phyloP scores from a whole-genome alignment of 225 moss, liverwort and hornwort species.

The Lunularia cruciata region DNA sequence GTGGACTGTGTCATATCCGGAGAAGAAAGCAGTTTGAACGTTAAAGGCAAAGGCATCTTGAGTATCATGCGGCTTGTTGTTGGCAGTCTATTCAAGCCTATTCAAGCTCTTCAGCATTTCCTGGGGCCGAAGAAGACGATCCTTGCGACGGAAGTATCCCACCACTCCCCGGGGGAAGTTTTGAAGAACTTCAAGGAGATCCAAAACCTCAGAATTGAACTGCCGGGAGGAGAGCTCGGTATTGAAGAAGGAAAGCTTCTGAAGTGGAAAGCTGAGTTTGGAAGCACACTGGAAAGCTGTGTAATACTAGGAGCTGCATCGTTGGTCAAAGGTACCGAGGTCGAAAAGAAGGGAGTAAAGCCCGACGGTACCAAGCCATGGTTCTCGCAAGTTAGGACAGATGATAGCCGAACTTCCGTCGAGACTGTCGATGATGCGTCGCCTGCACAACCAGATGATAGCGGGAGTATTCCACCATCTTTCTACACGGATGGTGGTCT shows the following conservation, averaged over 20 bases:
- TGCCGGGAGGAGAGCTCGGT: conserved; percentile 79
- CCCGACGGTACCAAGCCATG: conserved; percentile 49
- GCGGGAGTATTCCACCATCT: conserved; percentile 72
- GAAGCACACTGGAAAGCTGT: conserved; percentile 80
- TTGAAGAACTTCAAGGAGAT: conserved; percentile 87
- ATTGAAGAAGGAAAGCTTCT: conserved; percentile 77
- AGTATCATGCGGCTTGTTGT: conserved; percentile 68
- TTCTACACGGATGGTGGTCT: conserved; percentile 81
- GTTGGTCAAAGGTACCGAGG: conserved; percentile 56
- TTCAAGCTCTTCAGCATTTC: conserved; percentile 71
- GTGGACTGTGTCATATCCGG: conserved; percentile 88
- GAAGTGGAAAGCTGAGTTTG: conserved; percentile 89
- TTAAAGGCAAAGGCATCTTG: conserved; percentile 65
- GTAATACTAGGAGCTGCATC: conserved; percentile 80
- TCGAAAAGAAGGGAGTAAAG: conserved; percentile 51
- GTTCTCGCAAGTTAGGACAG: conserved; percentile 51
- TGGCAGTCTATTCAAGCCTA: conserved; percentile 75
- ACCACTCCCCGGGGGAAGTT: conserved; percentile 83
- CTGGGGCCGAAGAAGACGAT: conserved; percentile 78
- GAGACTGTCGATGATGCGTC: conserved; percentile 36
- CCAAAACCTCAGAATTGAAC: conserved; percentile 74
- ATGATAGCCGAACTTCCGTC: conserved; percentile 31
- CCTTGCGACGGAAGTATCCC: conserved; percentile 67
- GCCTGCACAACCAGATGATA: conserved; percentile 58
- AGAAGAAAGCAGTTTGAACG: conserved; percentile 61